Evolutionary conservation across 495 filamentous ascomycete species (phyloP).

Genomic region (Gamarada debralockiae): DNA sequence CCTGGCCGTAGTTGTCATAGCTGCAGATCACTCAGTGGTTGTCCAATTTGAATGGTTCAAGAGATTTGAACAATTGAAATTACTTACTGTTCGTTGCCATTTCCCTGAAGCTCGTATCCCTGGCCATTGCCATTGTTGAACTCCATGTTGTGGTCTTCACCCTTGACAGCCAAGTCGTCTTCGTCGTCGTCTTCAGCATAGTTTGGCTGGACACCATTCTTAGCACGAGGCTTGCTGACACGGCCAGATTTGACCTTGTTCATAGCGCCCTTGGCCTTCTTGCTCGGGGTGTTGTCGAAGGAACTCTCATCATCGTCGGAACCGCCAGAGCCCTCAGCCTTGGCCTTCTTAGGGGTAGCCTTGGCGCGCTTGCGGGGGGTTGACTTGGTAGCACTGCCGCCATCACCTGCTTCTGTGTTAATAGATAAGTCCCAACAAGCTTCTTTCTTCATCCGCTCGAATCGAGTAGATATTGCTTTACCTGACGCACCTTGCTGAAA

Average conservation of each 20-base stretch:
- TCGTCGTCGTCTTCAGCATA: neutral
- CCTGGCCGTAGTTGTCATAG: no score
- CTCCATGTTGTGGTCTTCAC: neutral
- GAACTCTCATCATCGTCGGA: constrained; percentile 3
- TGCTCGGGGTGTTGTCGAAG: neutral
- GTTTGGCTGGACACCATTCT: neutral
- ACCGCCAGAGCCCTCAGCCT: neutral
- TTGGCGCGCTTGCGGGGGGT: constrained; percentile 11
- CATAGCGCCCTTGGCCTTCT: neutral
- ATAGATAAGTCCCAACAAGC: constrained; percentile 12
- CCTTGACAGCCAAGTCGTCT: neutral
- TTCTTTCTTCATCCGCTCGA: constrained; percentile 18
- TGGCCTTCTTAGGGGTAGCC: neutral
- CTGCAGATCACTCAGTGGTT: no score
- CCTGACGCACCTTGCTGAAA: constrained; percentile 18
- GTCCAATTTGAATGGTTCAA: no score
- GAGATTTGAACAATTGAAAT: no score
- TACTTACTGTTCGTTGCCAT: no score
- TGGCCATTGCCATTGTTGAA: neutral
- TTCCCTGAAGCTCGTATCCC: neutral
- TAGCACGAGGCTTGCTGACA: neutral
- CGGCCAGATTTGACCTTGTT: neutral
- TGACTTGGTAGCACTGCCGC: neutral
- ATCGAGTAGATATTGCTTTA: constrained; percentile 20
- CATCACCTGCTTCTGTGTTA: neutral